phyloP scores from a whole-genome alignment of 371 early-diverging fungal species.

The Mortierella polycephala region DNA sequence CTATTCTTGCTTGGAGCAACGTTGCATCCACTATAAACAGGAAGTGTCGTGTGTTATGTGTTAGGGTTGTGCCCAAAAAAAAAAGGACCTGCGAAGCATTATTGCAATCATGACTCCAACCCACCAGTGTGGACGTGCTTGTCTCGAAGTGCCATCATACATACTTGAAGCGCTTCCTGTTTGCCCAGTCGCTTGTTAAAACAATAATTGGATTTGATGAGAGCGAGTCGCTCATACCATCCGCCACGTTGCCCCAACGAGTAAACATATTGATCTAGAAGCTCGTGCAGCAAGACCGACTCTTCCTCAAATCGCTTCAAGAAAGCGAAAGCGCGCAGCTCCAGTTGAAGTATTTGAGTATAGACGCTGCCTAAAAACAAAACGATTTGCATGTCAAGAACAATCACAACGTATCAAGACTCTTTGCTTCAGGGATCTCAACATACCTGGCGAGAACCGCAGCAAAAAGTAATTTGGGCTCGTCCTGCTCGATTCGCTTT shows the following conservation, averaged over 20 bases:
- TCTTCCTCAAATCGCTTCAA: slow-evolving; percentile 70
- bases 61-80: too few relatives aligned
- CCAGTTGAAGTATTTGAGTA: slow-evolving; percentile 69
- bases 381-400: neutral
- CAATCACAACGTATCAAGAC: neutral
- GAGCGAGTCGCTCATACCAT: slow-evolving; percentile 78
- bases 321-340: slow-evolving; percentile 64
- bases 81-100: neutral
- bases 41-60: too few relatives aligned
- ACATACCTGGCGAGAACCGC: slow-evolving; percentile 65
- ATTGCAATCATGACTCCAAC: neutral
- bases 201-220: slow-evolving; percentile 69
- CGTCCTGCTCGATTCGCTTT: slow-evolving; percentile 15
- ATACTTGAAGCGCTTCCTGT: slow-evolving; percentile 61
- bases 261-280: slow-evolving; percentile 70
- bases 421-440: neutral
- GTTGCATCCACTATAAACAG: slow-evolving; percentile 31
- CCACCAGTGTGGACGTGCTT: slow-evolving; percentile 61
- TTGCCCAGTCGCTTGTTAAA: slow-evolving; percentile 56
- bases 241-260: slow-evolving; percentile 69
- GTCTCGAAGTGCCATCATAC: slow-evolving; percentile 66
- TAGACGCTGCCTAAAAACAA: slow-evolving; percentile 67
- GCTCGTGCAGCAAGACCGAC: slow-evolving; percentile 61
- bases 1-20: slow-evolving; percentile 55
- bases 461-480: slow-evolving; percentile 57